Conservation (phyloP, 208 protist genomes). For the Naegleria lovaniensis region DNA sequence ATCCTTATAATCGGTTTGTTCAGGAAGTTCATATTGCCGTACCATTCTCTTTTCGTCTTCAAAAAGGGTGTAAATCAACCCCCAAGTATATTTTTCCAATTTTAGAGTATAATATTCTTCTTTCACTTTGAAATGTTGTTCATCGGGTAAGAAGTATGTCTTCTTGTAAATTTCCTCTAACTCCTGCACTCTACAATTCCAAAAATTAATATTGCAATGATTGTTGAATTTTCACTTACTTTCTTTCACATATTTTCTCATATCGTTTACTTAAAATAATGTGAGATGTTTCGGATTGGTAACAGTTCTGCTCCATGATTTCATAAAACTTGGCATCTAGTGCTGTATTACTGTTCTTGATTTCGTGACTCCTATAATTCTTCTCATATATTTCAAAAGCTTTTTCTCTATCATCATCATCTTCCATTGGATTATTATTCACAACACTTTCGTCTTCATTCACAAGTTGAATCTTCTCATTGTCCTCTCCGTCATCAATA, state of each 20-base stretch:
- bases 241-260: constrained; percentile 1
- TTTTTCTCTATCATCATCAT: neutral
- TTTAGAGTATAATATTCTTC: neutral
- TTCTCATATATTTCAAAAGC: neutral
- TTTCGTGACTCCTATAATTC: neutral
- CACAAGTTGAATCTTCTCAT: neutral
- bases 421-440: neutral
- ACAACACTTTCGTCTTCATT: neutral
- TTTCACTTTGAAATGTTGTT: neutral
- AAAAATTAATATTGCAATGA: neutral
- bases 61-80: neutral
- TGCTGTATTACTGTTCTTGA: neutral
- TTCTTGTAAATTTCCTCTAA: neutral
- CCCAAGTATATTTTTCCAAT: constrained; percentile 1
- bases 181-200: neutral
- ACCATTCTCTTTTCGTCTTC: neutral
- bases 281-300: neutral
- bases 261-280: neutral
- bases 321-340: neutral
- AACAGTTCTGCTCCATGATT: neutral
- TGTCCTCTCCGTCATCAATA: neutral
- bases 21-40: neutral
- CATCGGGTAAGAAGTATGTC: neutral
- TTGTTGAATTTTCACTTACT: neutral
- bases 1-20: neutral